Percentiles rank a stretch among this genome's conserved stretches.
These are phyloP conservation scores for Viola odorata DNA, from an alignment of 345 rosid species.

Conservation along the genomic window DNA sequence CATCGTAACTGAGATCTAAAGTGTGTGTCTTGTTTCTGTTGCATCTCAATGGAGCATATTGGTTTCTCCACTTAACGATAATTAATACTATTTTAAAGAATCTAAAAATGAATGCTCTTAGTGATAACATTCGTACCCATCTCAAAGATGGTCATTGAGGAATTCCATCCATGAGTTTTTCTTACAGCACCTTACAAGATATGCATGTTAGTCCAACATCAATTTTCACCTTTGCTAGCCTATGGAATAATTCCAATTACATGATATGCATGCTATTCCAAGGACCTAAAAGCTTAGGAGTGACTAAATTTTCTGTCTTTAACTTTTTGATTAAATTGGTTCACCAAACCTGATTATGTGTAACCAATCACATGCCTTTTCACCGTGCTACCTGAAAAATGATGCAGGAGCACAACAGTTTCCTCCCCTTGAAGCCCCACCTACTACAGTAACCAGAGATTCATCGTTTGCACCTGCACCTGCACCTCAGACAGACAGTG, in stretches of 20 bases:
- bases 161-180: too few species aligned
- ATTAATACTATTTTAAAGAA: not conserved
- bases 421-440: slow-evolving; percentile 71
- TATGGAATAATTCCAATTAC: not conserved
- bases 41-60: not conserved
- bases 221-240: too few species aligned
- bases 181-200: too few species aligned
- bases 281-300: too few species aligned
- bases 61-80: not conserved
- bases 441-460: slow-evolving; percentile 52
- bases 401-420: slow-evolving; percentile 67
- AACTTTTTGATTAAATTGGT: not conserved
- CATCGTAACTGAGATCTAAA: too few species aligned
- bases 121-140: not conserved
- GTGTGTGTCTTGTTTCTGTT: too few species aligned
- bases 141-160: not conserved
- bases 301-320: too few species aligned
- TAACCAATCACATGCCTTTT: not conserved
- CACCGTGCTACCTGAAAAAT: slow-evolving; percentile 6
- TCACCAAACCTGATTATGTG: not conserved
- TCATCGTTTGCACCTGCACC: slow-evolving; percentile 57
- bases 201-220: too few species aligned
- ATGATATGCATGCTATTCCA: too few species aligned
- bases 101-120: not conserved
- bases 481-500: slow-evolving; percentile 40